These are phyloP conservation scores for Pseudocercospora cruenta DNA, from an alignment of 2,329 filamentous ascomycete genomes.

Conservation along the genomic window DNA sequence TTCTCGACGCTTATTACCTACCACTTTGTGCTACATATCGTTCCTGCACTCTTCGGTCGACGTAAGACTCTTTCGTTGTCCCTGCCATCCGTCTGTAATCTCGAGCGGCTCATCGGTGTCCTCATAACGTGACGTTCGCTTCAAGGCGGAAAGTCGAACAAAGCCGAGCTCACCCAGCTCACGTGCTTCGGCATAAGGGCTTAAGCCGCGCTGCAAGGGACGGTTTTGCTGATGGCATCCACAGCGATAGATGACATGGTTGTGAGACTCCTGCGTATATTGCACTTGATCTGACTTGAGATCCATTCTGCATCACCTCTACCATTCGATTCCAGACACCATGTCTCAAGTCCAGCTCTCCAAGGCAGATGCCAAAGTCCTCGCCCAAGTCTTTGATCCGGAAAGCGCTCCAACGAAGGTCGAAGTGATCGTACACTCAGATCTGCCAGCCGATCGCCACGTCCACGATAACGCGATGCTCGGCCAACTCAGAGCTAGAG, in stretches of 20 bases:
- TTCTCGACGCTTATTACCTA: constrained; percentile 12
- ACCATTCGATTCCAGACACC: not conserved
- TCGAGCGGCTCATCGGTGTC: not conserved
- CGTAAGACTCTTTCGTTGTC: constrained; percentile 9
- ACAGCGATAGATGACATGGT: not conserved
- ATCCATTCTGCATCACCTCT: not conserved
- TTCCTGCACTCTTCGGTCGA: constrained; percentile 10
- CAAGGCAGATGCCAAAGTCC: constrained; percentile 50
- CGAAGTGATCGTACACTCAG: constrained; percentile 32
- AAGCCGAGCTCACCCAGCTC: constrained; percentile 6
- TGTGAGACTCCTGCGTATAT: not conserved
- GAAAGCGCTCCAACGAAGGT: constrained; percentile 31
- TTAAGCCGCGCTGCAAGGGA: constrained; percentile 3
- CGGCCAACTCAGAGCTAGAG: constrained; percentile 24
- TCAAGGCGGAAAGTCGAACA: constrained; percentile 4
- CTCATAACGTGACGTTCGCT: not conserved
- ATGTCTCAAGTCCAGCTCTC: constrained; percentile 29
- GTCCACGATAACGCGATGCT: constrained; percentile 26
- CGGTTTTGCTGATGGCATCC: not conserved
- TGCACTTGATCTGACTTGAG: not conserved
- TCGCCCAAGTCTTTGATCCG: constrained; percentile 44
- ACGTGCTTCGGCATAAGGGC: constrained; percentile 6
- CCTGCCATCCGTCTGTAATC: not conserved
- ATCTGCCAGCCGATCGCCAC: constrained; percentile 31
- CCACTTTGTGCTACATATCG: constrained; percentile 6